Base-by-base conservation (phyloP, 768 basidiomycete species). In the Psilocybe tampanensis region DNA sequence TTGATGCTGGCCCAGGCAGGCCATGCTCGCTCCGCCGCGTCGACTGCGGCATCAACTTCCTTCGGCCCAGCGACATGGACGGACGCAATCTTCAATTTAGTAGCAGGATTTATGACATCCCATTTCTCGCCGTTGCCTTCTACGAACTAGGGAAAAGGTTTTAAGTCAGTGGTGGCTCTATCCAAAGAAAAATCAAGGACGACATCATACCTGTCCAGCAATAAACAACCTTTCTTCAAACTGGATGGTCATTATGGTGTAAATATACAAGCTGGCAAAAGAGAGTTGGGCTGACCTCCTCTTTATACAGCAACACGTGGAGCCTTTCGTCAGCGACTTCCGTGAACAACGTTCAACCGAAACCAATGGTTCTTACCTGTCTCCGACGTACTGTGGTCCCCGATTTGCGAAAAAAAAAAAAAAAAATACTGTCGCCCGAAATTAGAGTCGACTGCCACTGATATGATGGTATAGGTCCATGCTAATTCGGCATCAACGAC, bases 221-320 rank as follows among this genome's bases (percentile, higher is more conserved):
- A 54, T 54, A 19, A 54, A 54, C 13, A 54, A 33, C 21, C 53
- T 33, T 54, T 54, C 53, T 24, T 54, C 34, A 21, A 54, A 44
- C 39, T 47, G 32, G 15, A 47, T 33, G 11, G 47, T 47, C 44
- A 52, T 22, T 36, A 21, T 15, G n/a, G 4, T 39, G n/a, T n/a
- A 13, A 39, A n/a, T 6, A 39, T 39, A 5, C 6, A n/a, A 39
- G 13, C n/a, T 39, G 12, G 7, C 12, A 39, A 13, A 15, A 39
- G 36, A 13, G 15, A 39, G 6, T 15, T 13, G 13, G 36, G 6
- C 36, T n/a, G 12, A 39, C 36, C 3, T 13, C 36, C 36, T 34
- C 15, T 39, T 39, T 29, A 29, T 29, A 29, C 29, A 29, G 5
- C 9, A 29, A 4, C 29, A 9, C 29, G 9, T 5, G 29, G 29